Conservation (phyloP, 768 basidiomycete species). For the Cubamyces lactineus region DNA sequence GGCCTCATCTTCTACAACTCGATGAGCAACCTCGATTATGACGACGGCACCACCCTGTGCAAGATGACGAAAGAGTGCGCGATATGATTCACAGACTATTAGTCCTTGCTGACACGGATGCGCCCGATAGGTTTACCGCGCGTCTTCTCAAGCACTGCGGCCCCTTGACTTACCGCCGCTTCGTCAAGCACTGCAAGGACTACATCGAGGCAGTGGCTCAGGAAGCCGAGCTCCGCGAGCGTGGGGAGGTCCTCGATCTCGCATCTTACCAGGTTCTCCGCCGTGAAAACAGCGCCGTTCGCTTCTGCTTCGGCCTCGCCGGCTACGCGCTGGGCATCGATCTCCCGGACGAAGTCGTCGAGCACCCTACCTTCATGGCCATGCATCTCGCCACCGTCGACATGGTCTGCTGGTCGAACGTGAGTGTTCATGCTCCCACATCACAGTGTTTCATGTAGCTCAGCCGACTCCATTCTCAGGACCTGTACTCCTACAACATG, state of each 20-base stretch:
- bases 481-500: slow-evolving; percentile 75
- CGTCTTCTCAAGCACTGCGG: slow-evolving; percentile 48
- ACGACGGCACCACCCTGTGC: slow-evolving; percentile 59
- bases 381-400: slow-evolving; percentile 65
- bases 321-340: slow-evolving; percentile 66
- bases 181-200: slow-evolving; percentile 53
- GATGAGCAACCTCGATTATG: slow-evolving; percentile 53
- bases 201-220: slow-evolving; percentile 62
- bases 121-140: slow-evolving; percentile 50
- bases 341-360: slow-evolving; percentile 62
- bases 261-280: slow-evolving; percentile 59
- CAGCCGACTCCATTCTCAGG: slow-evolving; percentile 41
- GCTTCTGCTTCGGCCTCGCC: slow-evolving; percentile 63
- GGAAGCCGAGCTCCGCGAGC: slow-evolving; percentile 65
- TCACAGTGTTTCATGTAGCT: neutral
- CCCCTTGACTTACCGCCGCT: slow-evolving; percentile 52
- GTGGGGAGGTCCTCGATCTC: slow-evolving; percentile 55
- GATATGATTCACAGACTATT: neutral
- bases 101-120: neutral
- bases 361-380: slow-evolving; percentile 55
- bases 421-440: slow-evolving; percentile 37
- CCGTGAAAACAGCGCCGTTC: slow-evolving; percentile 70
- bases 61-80: slow-evolving; percentile 65
- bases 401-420: slow-evolving; percentile 73
- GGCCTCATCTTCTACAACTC: slow-evolving; percentile 56